phyloP scores from a whole-genome alignment of 179 eudicot species.

The Beta lomatogona region DNA sequence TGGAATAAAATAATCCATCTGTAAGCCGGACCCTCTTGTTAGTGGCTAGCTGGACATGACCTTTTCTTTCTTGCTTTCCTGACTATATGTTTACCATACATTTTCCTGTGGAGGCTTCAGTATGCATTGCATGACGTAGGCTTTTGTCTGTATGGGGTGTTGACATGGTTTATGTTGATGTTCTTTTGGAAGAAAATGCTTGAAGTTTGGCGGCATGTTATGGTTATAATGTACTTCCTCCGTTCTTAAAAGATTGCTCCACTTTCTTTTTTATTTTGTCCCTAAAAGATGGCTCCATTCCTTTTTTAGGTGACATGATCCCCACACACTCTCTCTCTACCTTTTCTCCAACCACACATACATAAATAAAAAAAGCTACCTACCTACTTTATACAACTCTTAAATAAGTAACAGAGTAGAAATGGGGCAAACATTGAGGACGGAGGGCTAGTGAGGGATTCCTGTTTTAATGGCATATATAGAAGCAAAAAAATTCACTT shows the following conservation, averaged over 20 bases:
- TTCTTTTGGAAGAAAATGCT: neutral
- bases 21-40: neutral
- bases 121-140: neutral
- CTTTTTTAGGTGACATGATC: too few species aligned
- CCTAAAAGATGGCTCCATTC: too few species aligned
- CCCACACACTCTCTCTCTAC: too few species aligned
- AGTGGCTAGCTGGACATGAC: neutral
- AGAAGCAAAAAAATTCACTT: neutral
- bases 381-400: too few species aligned
- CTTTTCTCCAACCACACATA: too few species aligned
- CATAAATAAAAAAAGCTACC: too few species aligned
- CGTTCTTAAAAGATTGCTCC: too few species aligned
- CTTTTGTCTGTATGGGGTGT: neutral
- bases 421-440: too few species aligned
- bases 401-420: too few species aligned
- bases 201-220: neutral
- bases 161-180: neutral
- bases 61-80: neutral
- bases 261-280: too few species aligned
- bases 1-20: neutral
- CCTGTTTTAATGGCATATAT: neutral
- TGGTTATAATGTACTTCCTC: neutral
- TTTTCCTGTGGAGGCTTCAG: neutral
- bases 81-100: neutral
- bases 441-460: too few species aligned